phyloP scores from a whole-genome alignment of 805 yeast genomes.

The Candida chilensis region DNA sequence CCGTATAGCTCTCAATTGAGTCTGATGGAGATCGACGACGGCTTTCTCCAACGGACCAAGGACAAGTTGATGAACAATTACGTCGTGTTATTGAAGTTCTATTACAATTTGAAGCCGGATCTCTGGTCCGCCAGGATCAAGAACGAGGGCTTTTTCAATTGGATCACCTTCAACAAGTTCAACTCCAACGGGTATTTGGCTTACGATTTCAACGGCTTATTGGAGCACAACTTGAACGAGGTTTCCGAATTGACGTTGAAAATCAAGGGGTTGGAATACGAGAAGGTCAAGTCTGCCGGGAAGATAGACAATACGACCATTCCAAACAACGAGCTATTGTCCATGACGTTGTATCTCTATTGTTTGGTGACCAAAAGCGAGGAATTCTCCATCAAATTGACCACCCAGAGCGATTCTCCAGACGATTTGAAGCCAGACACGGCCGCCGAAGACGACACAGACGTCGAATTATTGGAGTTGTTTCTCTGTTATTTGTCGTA shows the following conservation, averaged over 20 bases:
- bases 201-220: constrained; percentile 2
- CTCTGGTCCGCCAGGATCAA: constrained; percentile 10
- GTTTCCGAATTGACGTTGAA: neutral
- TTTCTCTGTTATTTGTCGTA: constrained; percentile 27
- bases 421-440: neutral
- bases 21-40: no score
- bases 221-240: neutral
- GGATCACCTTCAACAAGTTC: constrained; percentile 14
- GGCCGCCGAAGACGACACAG: neutral
- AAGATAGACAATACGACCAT: neutral
- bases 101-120: constrained; percentile 10
- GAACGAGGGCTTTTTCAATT: constrained; percentile 17
- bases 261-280: neutral
- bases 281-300: neutral
- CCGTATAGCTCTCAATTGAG: no score
- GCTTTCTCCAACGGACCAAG: no score
- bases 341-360: neutral
- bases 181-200: constrained; percentile 9
- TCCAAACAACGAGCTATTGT: neutral
- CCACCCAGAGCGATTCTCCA: neutral
- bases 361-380: neutral
- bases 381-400: neutral
- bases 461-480: constrained; percentile 8
- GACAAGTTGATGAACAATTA: no score
- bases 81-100: constrained; percentile 7